Base-by-base conservation (phyloP, 768 basidiomycete species). In the Pleurotus eryngii region DNA sequence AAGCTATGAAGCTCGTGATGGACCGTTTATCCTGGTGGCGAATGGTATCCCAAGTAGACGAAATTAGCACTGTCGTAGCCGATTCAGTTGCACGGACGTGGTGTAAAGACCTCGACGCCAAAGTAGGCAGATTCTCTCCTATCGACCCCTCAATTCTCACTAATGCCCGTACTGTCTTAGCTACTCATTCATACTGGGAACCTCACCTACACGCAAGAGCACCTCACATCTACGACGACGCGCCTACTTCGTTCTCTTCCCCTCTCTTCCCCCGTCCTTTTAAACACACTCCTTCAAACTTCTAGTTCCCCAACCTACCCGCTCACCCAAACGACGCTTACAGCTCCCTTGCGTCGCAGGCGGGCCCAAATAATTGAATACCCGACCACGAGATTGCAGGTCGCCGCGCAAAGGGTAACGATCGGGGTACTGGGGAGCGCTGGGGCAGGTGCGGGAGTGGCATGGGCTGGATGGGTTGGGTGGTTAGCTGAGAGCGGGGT, bases 101-200 rank as follows among this genome's bases (percentile, higher is more conserved):
- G 76, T 80, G 79, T 62, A 64, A 59, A 46, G 76, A 73, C 1
- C 70, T 87, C 15, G 82, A 86, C 63, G 72, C 74, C 64, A 73
- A 81, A 72, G 85, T 82, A 57, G 7, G 64, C 63, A 6, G 22
- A 9, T 26, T 20, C 18, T 55, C 46, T 37, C 38, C 14, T 26
- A 12, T 22, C 39, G 35, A 38, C 12, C 3, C 24, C n/a, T 11
- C 38, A 17, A 35, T 35, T 37, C n/a, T 12, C 22, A 15, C 11
- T 43, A 26, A 26, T 26, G 8, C 22, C 39, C 46, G 17, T 46
- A 14, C 11, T 35, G 3, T 35, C 30, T 35, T 22, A 90, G 89
- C 75, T 91, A 38, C 76, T 85, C 39, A 76, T 85, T 49, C 82
- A 89, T 55, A 79, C 85, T 1, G 89, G 90, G 12, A 74, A 78